A percentile compares a stretch with the other conserved stretches of the same genome.
phyloP scores from a whole-genome alignment of 2,329 filamentous ascomycete species.

The Conoideocrella luteorostrata region DNA sequence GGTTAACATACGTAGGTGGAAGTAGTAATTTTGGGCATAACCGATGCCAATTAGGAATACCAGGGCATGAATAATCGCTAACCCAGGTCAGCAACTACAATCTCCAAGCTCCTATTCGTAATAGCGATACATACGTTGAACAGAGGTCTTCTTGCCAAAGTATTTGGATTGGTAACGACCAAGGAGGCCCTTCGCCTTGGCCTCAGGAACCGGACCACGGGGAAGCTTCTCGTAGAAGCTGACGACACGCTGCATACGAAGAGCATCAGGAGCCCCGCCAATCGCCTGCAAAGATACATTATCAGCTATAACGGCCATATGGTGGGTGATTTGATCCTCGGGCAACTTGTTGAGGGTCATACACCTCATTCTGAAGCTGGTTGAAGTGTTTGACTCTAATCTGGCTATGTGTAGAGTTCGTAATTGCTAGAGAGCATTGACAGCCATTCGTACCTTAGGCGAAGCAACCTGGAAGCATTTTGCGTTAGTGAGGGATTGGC shows the following conservation, averaged over 20 bases:
- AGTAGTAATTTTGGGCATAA: slow-evolving; percentile 99
- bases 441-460: slow-evolving; percentile 56
- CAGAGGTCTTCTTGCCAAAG: slow-evolving; percentile 91
- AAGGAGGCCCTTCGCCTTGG: slow-evolving; percentile 74
- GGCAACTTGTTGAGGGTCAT: neutral
- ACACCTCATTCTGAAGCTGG: no score
- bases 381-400: no score
- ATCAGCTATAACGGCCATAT: slow-evolving; percentile 26
- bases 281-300: slow-evolving; percentile 60
- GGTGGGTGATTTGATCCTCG: neutral
- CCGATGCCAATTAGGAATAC: slow-evolving; percentile 71
- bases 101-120: slow-evolving; percentile 20
- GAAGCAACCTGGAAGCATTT: slow-evolving; percentile 59
- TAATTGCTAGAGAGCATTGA: neutral
- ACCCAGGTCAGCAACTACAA: slow-evolving; percentile 14
- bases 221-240: slow-evolving; percentile 99
- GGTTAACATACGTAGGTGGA: slow-evolving; percentile 83
- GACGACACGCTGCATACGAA: slow-evolving; percentile 96
- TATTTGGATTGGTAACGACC: slow-evolving; percentile 86
- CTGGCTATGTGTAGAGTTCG: no score
- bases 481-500: slow-evolving; percentile 17
- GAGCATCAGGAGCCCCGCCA: slow-evolving; percentile 88
- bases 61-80: slow-evolving; percentile 85
- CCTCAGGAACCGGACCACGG: slow-evolving; percentile 79
- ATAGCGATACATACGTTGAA: slow-evolving; percentile 62